Evolutionary conservation across 495 filamentous ascomycete species (phyloP), one percentile per base, ranked within the genome.

Genomic region (Astrothelium macrocarpum): DNA sequence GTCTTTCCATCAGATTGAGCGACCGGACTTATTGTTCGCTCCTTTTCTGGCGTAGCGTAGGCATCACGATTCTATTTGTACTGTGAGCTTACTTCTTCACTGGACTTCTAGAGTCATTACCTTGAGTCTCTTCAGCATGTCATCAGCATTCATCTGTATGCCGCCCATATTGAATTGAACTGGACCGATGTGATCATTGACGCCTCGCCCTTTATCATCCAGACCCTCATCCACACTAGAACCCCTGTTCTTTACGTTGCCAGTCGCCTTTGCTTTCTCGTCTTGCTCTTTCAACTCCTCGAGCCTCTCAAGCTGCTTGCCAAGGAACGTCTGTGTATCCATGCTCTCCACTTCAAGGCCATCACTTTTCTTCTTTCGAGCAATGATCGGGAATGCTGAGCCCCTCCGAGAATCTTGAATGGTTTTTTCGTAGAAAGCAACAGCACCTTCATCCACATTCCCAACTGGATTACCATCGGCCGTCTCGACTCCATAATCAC

Each of bases 81-180:
- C 10, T 11, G 20, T 28, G 10, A 28, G 25, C 23, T 29, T 29
- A 28, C 23, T 29, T 20, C 9, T 9, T 3, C 49, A 2, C 3
- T 28, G 20, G 20, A 16, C 12, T 26, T 29, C 16, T 25, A 20
- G 16, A 29, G 49, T 25, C 16, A 10, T 32, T 77, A 94, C 91
- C 83, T 90, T 90, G 53, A 96, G 79, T 71, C 89, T 84, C 72
- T 91, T 88, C 59, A 96, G 74, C 88, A 95, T 94, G 66, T 96
- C 94, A 70, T 97, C 93, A 10, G 91, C 91, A 76, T 97, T 91
- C 10, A 97, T 90, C 71, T 97, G 92, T 62, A 97, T 96, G 62
- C 93, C 93, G 25, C 92, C 93, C 82, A 96, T 90, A 71, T 97
- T 97, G 75, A 96, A 95, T 68, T 97, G 91, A 64, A 96, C 91